Percentiles rank a stretch among this genome's conserved stretches.
Conservation (phyloP, 805 yeast species). For the Metschnikowia baotianmanensis region DNA sequence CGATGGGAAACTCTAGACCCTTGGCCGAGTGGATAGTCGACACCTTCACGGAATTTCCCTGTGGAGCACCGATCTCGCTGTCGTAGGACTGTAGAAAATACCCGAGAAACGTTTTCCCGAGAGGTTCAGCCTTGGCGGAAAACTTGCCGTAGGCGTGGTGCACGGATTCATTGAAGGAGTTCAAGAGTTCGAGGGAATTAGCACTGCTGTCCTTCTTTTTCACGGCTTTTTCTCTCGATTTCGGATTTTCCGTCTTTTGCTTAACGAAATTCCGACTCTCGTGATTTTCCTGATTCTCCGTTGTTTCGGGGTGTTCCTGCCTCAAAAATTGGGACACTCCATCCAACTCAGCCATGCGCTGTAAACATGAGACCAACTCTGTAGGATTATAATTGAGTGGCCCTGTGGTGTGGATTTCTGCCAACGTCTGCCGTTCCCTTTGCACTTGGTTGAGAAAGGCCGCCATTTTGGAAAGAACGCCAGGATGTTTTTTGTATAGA, state of each 20-base stretch:
- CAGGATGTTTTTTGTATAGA: constrained; percentile 13
- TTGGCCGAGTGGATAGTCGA: constrained; percentile 75
- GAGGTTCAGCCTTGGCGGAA: constrained; percentile 6
- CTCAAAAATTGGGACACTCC: constrained; percentile 9
- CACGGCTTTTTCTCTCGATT: too few relatives aligned
- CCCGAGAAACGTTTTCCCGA: constrained; percentile 28
- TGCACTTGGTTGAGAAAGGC: constrained; percentile 16
- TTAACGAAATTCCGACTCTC: too few relatives aligned
- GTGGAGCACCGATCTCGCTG: constrained; percentile 30
- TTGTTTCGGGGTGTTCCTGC: too few relatives aligned
- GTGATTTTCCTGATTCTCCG: too few relatives aligned
- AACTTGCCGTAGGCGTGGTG: constrained; percentile 15
- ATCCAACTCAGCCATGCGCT: constrained; percentile 12
- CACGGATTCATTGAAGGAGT: constrained; percentile 17
- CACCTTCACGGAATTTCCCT: constrained; percentile 42
- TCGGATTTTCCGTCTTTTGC: too few relatives aligned
- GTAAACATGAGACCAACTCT: constrained; percentile 12
- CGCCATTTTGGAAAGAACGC: constrained; percentile 10
- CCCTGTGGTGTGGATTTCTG: constrained; percentile 3
- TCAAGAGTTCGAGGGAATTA: constrained; percentile 9
- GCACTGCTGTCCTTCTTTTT: constrained; percentile 6
- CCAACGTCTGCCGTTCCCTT: constrained; percentile 10
- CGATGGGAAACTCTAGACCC: constrained; percentile 71
- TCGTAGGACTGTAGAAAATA: constrained; percentile 42
- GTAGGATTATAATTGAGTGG: constrained; percentile 14